A percentile compares a stretch with the other conserved stretches of the same genome.
Conservation (phyloP, 768 basidiomycete genomes). For the Suillus subaureus region DNA sequence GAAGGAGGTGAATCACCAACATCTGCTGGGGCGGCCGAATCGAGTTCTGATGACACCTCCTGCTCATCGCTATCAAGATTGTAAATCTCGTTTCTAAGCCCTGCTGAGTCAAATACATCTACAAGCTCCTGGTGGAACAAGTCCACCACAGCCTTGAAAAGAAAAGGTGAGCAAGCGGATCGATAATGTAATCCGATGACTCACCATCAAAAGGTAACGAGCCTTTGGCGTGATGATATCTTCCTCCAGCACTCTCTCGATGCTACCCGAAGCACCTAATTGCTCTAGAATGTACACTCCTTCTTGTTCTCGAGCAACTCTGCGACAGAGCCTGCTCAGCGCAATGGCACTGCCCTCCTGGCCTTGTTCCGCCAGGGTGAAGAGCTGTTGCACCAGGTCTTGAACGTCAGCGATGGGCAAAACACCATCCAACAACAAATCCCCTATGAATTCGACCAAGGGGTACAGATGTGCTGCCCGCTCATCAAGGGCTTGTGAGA, state of each 20-base stretch:
- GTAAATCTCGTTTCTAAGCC: constrained; percentile 23
- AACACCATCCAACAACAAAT: constrained; percentile 25
- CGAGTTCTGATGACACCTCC: neutral
- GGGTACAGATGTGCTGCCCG: constrained; percentile 12
- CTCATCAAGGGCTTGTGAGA: constrained; percentile 11
- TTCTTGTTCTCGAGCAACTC: constrained; percentile 20
- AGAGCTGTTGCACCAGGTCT: constrained; percentile 20
- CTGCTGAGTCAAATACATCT: constrained; percentile 26
- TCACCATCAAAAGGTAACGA: constrained; percentile 29
- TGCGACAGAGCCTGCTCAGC: constrained; percentile 23
- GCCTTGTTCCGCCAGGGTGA: constrained; percentile 13
- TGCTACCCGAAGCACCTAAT: constrained; percentile 14
- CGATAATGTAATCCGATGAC: neutral
- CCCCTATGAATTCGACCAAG: constrained; percentile 21
- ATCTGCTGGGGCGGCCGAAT: neutral
- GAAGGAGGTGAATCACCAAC: neutral
- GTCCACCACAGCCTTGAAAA: constrained; percentile 23
- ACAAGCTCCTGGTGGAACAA: constrained; percentile 20
- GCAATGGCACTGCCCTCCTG: constrained; percentile 18
- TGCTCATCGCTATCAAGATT: constrained; percentile 9
- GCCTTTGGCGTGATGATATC: constrained; percentile 20
- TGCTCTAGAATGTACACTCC: constrained; percentile 20
- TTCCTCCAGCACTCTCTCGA: constrained; percentile 22
- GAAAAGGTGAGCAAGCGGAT: neutral
- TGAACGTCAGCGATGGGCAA: constrained; percentile 22